Evolutionary conservation across 192 early-diverging fungal genomes (phyloP).

Genomic region (Coemansia sp.): DNA sequence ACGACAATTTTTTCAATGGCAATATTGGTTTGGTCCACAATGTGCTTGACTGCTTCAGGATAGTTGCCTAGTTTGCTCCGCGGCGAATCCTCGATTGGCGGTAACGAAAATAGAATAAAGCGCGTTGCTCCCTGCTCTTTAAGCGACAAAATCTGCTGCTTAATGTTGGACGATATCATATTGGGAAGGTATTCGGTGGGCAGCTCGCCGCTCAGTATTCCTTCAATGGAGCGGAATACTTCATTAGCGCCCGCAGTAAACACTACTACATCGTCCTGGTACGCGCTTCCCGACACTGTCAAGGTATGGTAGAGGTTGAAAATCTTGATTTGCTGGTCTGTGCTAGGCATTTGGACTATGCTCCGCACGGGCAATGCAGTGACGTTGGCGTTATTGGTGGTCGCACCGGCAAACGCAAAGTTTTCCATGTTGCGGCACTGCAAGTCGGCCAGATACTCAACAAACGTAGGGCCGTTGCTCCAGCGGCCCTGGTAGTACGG

Average conservation of each 20-base stretch:
- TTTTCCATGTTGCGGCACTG: conserved; percentile 51
- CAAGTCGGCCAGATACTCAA: conserved; percentile 46
- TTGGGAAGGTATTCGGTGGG: conserved; percentile 38
- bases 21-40: conserved; percentile 33
- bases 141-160: conserved; percentile 36
- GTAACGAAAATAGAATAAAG: conserved; percentile 47
- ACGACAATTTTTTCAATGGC: conserved; percentile 42
- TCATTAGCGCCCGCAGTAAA: conserved; percentile 51
- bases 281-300: conserved; percentile 41
- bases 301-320: conserved; percentile 47
- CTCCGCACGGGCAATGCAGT: conserved; percentile 47
- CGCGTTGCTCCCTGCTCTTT: conserved; percentile 44
- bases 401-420: conserved; percentile 50
- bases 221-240: conserved; percentile 48
- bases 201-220: conserved; percentile 36
- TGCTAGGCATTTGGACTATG: conserved; percentile 50
- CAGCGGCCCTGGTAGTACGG: conserved; percentile 52
- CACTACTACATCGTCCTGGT: conserved; percentile 42
- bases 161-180: conserved; percentile 42
- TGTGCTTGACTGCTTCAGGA: conserved; percentile 30
- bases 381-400: conserved; percentile 49
- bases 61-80: conserved; percentile 53
- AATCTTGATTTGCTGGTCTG: conserved; percentile 48
- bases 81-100: conserved; percentile 51
- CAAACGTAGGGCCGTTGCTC: conserved; percentile 53